Evolutionary conservation across 495 filamentous ascomycete genomes (phyloP), one percentile per base, ranked within the genome.

Genomic region (Penicillium odoratum): DNA sequence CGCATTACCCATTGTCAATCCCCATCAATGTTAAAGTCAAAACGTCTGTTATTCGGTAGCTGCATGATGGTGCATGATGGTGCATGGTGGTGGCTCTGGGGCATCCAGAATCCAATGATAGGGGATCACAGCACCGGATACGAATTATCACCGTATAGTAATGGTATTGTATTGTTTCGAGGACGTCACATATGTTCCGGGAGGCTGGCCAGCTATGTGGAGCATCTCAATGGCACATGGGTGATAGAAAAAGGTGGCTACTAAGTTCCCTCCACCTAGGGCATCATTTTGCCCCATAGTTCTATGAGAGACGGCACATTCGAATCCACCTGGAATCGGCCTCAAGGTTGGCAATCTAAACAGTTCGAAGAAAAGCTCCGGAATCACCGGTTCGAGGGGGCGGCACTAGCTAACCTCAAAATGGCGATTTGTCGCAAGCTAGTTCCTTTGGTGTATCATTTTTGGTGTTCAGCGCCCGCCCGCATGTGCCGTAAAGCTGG

Each of bases 41-140:
- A 56, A 42, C 59, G 50, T 59, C 57, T 60, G 57, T 58, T 55
- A 21, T 51, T 57, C 54, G 18, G 40, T 34, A 18, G 52, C 31
- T 46, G 38, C 31, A 48, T 34, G 36, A 38, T 43, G 52, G 44
- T 49, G 49, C 21, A 21, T 21, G 21, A 21, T 21, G 21, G 21
- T 21, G 21, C 21, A 21, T 34, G 36, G 38, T 43, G 52, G 44
- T 49, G 49, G 43, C 50, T 48, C 51, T 46, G 29, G 33, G 48
- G 46, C 47, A 40, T 49, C 13, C 34, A 40, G 29, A 7, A 26
- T 31, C 57, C 57, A 66, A 66, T 58, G 34, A 26, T n/a, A 10
- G 45, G 5, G 36, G 28, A 48, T n/a, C 31, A 11, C 28, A 31
- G 9, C 26, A 48, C 28, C 10, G 15, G 28, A 18, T 48, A 48